These are phyloP conservation scores for Neonectria faginata DNA, from an alignment of 2,329 filamentous ascomycete species.

Conservation along the genomic window DNA sequence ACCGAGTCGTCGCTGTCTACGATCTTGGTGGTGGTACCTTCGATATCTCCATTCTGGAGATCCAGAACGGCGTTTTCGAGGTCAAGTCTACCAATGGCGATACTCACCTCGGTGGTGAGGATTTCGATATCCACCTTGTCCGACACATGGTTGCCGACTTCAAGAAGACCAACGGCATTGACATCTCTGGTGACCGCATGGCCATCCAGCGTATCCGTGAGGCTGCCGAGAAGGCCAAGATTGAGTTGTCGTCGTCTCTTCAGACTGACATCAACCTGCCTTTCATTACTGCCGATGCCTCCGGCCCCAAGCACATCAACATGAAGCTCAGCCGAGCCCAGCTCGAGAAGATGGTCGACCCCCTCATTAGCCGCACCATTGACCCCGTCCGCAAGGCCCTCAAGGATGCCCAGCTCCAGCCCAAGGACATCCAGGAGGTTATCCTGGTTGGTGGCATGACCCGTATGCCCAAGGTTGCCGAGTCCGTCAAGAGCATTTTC, in stretches of 20 bases:
- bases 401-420: slow-evolving; percentile 91
- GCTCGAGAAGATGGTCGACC: slow-evolving; percentile 92
- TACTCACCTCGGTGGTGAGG: slow-evolving; percentile 97
- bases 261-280: slow-evolving; percentile 98
- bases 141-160: slow-evolving; percentile 94
- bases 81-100: slow-evolving; percentile 99
- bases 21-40: slow-evolving; percentile 99
- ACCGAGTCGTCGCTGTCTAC: slow-evolving; percentile 93
- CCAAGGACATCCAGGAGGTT: slow-evolving; percentile 96
- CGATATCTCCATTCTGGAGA: slow-evolving; percentile 98
- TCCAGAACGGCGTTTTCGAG: slow-evolving; percentile 98
- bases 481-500: slow-evolving; percentile 97
- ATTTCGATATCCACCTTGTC: slow-evolving; percentile 95
- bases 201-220: slow-evolving; percentile 99
- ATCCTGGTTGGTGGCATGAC: slow-evolving; percentile 99
- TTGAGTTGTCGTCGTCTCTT: slow-evolving; percentile 93
- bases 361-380: slow-evolving; percentile 85
- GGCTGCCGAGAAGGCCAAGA: slow-evolving; percentile 99
- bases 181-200: slow-evolving; percentile 94
- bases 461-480: slow-evolving; percentile 97
- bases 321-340: slow-evolving; percentile 91
- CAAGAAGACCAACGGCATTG: slow-evolving; percentile 94
- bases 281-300: slow-evolving; percentile 97
- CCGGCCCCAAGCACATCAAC: slow-evolving; percentile 98
- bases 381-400: slow-evolving; percentile 96